A percentile compares a stretch with the other conserved stretches of the same genome.
Evolutionary conservation across 139 green algal species (phyloP).

Genomic region (Spirogloea muscicola): DNA sequence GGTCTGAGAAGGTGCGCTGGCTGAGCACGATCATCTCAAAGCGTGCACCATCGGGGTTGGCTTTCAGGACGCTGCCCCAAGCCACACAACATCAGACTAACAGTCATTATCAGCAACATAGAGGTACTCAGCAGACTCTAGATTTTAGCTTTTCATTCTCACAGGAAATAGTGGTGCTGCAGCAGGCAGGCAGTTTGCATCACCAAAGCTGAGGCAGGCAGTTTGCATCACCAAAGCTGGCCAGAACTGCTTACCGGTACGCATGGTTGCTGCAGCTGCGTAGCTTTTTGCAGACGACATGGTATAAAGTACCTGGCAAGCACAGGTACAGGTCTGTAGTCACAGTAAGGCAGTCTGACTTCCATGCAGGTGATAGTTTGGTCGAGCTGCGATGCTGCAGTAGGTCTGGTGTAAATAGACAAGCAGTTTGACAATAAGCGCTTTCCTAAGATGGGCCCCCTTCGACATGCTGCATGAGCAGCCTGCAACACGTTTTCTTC

Average conservation of each 20-base stretch:
- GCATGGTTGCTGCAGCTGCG: background rate
- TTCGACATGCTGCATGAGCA: background rate
- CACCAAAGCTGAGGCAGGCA: too few relatives aligned
- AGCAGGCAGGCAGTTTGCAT: too few relatives aligned
- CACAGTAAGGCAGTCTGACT: background rate
- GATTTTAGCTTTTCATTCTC: too few relatives aligned
- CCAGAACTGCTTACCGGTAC: too few relatives aligned
- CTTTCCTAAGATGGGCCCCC: background rate
- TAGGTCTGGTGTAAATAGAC: background rate
- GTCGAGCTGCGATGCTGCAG: background rate
- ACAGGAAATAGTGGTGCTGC: too few relatives aligned
- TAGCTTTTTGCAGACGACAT: slow-evolving; percentile 1
- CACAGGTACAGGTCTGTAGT: background rate
- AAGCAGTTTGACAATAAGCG: background rate
- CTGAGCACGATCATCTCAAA: slow-evolving; percentile 14
- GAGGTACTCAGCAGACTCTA: too few relatives aligned
- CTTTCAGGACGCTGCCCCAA: slow-evolving; percentile 11
- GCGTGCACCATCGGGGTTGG: slow-evolving; percentile 1
- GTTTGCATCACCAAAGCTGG: too few relatives aligned
- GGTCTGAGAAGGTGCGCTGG: background rate
- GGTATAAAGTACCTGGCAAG: slow-evolving; percentile 12
- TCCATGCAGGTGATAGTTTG: background rate
- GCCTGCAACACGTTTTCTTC: background rate
- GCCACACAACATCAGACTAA: too few relatives aligned
- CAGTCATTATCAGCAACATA: too few relatives aligned